A percentile compares a stretch with the other conserved stretches of the same genome.
Conservation (phyloP, 2,329 filamentous ascomycete genomes). For the Whalleya microplaca region DNA sequence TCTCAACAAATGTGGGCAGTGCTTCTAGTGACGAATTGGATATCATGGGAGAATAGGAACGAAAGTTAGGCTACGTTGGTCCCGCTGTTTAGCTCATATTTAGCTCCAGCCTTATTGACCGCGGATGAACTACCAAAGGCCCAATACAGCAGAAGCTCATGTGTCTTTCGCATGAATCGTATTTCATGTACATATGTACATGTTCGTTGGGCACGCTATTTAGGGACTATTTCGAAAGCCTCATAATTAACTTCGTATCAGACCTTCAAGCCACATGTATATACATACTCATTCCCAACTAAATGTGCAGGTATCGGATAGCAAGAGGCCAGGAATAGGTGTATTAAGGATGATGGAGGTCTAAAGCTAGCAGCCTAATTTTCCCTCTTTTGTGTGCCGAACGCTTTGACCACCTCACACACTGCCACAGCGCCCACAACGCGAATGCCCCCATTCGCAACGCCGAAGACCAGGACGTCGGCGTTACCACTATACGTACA, state of each 20-base stretch:
- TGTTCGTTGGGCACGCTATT: constrained; percentile 5
- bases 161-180: constrained; percentile 4
- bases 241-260: background rate
- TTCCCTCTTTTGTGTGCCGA: no score
- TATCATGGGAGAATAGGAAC: constrained; percentile 26
- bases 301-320: no score
- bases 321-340: no score
- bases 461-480: no score
- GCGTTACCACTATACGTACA: no score
- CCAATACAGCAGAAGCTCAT: constrained; percentile 17
- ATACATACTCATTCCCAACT: background rate
- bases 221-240: background rate
- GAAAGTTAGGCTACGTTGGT: constrained; percentile 19
- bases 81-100: constrained; percentile 19
- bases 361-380: no score
- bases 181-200: constrained; percentile 1
- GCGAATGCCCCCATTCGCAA: no score
- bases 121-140: constrained; percentile 14
- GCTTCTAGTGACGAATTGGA: constrained; percentile 29
- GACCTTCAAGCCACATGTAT: background rate
- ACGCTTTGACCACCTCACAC: no score
- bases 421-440: no score
- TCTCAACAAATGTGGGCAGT: constrained; percentile 25
- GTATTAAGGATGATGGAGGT: no score
- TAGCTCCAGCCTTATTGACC: constrained; percentile 21